phyloP scores from a whole-genome alignment of 805 yeast species.

The Hanseniaspora meyeri region DNA sequence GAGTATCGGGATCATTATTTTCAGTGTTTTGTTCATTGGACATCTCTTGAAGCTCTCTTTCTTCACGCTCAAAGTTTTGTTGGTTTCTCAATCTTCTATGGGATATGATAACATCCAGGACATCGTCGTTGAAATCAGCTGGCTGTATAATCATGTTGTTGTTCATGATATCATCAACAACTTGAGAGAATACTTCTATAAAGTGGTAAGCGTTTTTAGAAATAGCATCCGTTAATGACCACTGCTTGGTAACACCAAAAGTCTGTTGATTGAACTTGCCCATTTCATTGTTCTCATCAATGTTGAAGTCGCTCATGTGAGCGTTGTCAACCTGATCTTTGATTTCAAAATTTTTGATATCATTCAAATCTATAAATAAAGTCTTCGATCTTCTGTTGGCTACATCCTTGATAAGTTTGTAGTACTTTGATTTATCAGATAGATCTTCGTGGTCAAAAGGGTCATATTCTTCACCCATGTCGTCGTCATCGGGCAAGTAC shows the following conservation, averaged over 20 bases:
- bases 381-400: slow-evolving; percentile 73
- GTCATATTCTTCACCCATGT: slow-evolving; percentile 22
- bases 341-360: slow-evolving; percentile 58
- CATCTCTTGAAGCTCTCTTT: slow-evolving; percentile 22
- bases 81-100: slow-evolving; percentile 74
- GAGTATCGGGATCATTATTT: slow-evolving; percentile 8
- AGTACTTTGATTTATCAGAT: slow-evolving; percentile 43
- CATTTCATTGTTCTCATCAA: slow-evolving; percentile 18
- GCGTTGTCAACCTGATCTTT: slow-evolving; percentile 27
- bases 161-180: slow-evolving; percentile 75
- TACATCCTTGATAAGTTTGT: slow-evolving; percentile 58
- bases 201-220: slow-evolving; percentile 66
- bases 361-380: slow-evolving; percentile 69
- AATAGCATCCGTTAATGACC: slow-evolving; percentile 42
- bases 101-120: slow-evolving; percentile 79
- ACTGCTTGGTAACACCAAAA: not conserved
- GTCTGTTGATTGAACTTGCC: not conserved
- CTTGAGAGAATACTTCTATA: slow-evolving; percentile 59
- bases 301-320: slow-evolving; percentile 20
- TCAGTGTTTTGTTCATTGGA: slow-evolving; percentile 20
- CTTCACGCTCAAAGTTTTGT: slow-evolving; percentile 16
- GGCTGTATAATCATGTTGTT: slow-evolving; percentile 20
- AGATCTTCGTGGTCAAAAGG: slow-evolving; percentile 33
- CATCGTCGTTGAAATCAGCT: slow-evolving; percentile 84
- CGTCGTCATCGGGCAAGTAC: slow-evolving; percentile 18